phyloP scores from a whole-genome alignment of 2,329 filamentous ascomycete species.

The Dactylellina cionopaga region DNA sequence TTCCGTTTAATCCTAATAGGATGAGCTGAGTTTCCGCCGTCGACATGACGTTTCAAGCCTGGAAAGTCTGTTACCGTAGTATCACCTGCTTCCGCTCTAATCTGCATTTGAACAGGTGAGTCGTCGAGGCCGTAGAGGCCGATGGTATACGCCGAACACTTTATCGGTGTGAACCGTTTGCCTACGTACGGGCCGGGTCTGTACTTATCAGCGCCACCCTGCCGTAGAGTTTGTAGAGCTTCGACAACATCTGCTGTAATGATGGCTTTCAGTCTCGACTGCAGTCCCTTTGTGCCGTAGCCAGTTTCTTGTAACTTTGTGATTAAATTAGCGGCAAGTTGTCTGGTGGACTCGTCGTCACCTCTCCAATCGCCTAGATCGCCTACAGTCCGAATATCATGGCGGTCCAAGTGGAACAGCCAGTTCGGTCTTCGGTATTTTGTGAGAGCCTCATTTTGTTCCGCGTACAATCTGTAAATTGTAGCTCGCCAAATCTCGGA shows the following conservation, averaged over 20 bases:
- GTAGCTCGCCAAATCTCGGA: constrained; percentile 49
- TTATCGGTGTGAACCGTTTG: constrained; percentile 34
- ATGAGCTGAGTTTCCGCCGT: background rate
- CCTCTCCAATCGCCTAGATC: constrained; percentile 44
- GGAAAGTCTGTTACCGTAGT: background rate
- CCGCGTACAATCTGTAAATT: constrained; percentile 31
- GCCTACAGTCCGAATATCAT: constrained; percentile 11
- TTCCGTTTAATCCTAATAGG: constrained; percentile 36
- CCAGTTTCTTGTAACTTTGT: constrained; percentile 40
- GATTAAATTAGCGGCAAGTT: constrained; percentile 35
- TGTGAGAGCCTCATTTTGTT: constrained; percentile 43
- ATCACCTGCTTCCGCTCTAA: background rate
- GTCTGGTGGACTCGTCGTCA: constrained; percentile 33
- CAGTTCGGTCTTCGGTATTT: constrained; percentile 46
- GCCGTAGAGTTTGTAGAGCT: constrained; percentile 24
- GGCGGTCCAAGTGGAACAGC: constrained; percentile 35
- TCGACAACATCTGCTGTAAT: constrained; percentile 19
- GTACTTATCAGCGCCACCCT: constrained; percentile 37
- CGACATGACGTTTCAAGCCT: constrained; percentile 29
- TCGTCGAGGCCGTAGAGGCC: background rate
- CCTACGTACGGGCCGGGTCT: constrained; percentile 22
- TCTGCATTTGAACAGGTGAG: constrained; percentile 4
- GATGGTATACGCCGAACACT: constrained; percentile 19
- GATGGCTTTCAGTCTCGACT: constrained; percentile 36
- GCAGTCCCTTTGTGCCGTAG: constrained; percentile 32